phyloP scores from a whole-genome alignment of 805 yeast species.

The Debaryomyces castellii region DNA sequence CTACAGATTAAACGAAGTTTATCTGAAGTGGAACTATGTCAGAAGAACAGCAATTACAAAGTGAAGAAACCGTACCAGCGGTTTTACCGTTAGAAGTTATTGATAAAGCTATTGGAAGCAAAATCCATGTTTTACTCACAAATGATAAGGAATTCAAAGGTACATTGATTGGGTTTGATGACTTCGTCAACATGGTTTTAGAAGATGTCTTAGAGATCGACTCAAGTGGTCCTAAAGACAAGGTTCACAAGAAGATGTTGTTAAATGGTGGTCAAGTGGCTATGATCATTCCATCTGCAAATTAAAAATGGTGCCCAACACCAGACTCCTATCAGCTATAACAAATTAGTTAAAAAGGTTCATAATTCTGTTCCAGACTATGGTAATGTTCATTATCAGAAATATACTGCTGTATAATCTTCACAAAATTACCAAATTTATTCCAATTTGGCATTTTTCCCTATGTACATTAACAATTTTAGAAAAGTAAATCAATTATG shows the following conservation, averaged over 20 bases:
- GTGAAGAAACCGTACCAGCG: neutral
- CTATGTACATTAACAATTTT: constrained; percentile 1
- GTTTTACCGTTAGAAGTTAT: constrained; percentile 79
- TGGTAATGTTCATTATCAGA: neutral
- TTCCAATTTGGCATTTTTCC: neutral
- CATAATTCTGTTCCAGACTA: neutral
- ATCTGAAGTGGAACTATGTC: neutral
- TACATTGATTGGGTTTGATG: constrained; percentile 88
- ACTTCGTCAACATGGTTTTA: constrained; percentile 87
- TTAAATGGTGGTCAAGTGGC: constrained; percentile 72
- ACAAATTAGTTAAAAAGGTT: neutral
- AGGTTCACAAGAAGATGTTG: constrained; percentile 56
- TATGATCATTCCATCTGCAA: constrained; percentile 45
- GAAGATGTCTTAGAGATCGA: constrained; percentile 71
- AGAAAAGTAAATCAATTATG: neutral
- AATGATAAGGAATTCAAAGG: constrained; percentile 80
- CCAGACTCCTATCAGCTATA: neutral
- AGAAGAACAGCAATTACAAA: constrained; percentile 2
- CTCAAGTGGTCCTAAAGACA: constrained; percentile 42
- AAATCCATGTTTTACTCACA: constrained; percentile 68
- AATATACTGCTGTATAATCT: neutral
- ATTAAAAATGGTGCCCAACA: neutral
- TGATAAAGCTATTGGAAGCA: constrained; percentile 82
- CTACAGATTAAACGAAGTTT: neutral
- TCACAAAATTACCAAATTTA: neutral